Conservation (phyloP, 2,329 filamentous ascomycete genomes). For the Dothistroma septosporum region DNA sequence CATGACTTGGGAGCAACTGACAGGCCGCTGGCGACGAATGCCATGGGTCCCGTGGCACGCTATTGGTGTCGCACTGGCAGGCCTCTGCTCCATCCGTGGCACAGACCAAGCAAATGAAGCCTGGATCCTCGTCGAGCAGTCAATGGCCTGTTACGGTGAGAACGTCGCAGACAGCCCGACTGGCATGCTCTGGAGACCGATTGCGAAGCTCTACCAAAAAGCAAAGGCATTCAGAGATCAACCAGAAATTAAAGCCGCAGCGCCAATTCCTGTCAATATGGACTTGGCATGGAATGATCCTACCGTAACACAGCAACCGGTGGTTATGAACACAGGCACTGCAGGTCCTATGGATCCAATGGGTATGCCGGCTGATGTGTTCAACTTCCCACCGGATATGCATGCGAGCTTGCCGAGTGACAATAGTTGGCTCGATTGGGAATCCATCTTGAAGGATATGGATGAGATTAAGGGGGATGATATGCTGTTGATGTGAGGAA, state of each 20-base stretch:
- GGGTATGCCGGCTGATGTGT: conserved; percentile 10
- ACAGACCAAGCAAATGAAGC: conserved; percentile 48
- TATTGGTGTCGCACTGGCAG: conserved; percentile 51
- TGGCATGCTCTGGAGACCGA: conserved; percentile 53
- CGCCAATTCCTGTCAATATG: neutral
- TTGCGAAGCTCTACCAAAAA: conserved; percentile 51
- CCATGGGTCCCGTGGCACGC: conserved; percentile 55
- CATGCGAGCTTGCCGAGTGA: conserved; percentile 20
- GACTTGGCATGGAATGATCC: neutral
- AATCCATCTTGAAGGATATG: conserved; percentile 34
- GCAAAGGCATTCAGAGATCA: conserved; percentile 35
- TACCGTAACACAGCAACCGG: neutral
- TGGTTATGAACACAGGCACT: neutral
- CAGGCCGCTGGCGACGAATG: conserved; percentile 47
- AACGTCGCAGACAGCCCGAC: conserved; percentile 49
- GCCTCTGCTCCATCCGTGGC: conserved; percentile 48
- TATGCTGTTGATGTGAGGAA: conserved; percentile 46
- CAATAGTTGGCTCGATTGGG: conserved; percentile 36
- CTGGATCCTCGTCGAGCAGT: conserved; percentile 48
- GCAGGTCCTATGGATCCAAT: conserved; percentile 4
- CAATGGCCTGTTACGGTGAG: conserved; percentile 43
- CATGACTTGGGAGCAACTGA: conserved; percentile 26
- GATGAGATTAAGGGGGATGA: conserved; percentile 49
- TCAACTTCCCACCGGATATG: conserved; percentile 21
- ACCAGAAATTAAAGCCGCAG: neutral